A percentile compares a stretch with the other conserved stretches of the same genome.
phyloP scores from a whole-genome alignment of 2,329 filamentous ascomycete species.

The Alternaria tenuissima region DNA sequence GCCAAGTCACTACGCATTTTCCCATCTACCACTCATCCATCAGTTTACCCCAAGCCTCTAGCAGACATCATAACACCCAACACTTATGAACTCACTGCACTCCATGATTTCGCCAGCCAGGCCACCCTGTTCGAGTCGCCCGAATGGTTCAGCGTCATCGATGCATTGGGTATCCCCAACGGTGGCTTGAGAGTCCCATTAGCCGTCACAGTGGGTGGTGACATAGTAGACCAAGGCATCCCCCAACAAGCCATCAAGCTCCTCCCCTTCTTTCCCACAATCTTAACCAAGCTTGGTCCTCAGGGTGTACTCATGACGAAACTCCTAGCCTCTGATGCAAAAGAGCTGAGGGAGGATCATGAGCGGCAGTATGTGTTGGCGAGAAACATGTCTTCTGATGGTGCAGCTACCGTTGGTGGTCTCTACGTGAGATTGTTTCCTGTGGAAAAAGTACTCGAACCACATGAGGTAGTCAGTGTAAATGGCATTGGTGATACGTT shows the following conservation, averaged over 20 bases:
- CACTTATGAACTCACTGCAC: slow-evolving; percentile 77
- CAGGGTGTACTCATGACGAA: slow-evolving; percentile 79
- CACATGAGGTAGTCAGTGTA: slow-evolving; percentile 79
- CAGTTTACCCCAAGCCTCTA: slow-evolving; percentile 67
- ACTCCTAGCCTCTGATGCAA: slow-evolving; percentile 72
- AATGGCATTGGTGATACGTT: slow-evolving; percentile 97
- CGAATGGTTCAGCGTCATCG: slow-evolving; percentile 81
- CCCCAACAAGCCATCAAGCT: slow-evolving; percentile 85
- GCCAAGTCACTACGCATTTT: slow-evolving; percentile 80
- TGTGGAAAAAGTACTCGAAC: slow-evolving; percentile 67
- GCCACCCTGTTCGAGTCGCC: slow-evolving; percentile 72
- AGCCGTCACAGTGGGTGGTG: slow-evolving; percentile 69
- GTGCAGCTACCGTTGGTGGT: slow-evolving; percentile 66
- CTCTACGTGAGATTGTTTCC: slow-evolving; percentile 82
- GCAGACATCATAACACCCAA: slow-evolving; percentile 85
- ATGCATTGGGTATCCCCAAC: slow-evolving; percentile 78
- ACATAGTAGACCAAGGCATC: slow-evolving; percentile 79
- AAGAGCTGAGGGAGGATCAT: slow-evolving; percentile 68
- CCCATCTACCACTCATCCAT: slow-evolving; percentile 58
- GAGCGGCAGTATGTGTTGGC: slow-evolving; percentile 76
- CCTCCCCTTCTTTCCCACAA: slow-evolving; percentile 84
- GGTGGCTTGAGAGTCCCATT: slow-evolving; percentile 75
- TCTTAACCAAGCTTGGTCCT: slow-evolving; percentile 83
- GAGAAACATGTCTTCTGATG: slow-evolving; percentile 60
- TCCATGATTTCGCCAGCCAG: slow-evolving; percentile 75